Conservation (phyloP, 169 alveolate species). For the Cryptosporidium sp. region DNA sequence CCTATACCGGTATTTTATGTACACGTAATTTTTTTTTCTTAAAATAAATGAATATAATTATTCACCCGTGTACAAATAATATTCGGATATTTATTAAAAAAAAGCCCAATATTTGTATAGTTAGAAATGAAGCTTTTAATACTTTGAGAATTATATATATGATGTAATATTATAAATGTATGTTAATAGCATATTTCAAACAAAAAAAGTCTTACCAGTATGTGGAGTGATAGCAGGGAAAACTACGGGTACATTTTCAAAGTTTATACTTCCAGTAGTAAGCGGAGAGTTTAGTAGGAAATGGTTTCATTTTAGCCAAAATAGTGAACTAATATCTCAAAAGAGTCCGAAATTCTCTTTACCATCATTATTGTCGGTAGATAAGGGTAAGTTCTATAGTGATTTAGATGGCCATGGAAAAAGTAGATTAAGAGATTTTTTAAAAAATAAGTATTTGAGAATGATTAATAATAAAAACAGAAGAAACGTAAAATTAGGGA, state of each 20-base stretch:
- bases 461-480: neutral
- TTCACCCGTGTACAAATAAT: conserved; percentile 20
- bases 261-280: neutral
- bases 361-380: neutral
- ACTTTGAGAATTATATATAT: neutral
- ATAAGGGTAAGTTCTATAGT: neutral
- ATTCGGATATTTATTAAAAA: neutral
- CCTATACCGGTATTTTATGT: neutral
- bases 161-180: neutral
- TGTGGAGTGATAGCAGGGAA: neutral
- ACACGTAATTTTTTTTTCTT: conserved; percentile 15
- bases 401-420: neutral
- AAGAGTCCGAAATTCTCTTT: neutral
- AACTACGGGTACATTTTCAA: neutral
- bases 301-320: neutral
- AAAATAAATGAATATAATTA: neutral
- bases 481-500: conserved; percentile 20
- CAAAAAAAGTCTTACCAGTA: neutral
- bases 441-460: neutral
- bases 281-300: neutral
- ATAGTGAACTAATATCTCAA: neutral
- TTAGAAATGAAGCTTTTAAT: neutral
- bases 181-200: neutral
- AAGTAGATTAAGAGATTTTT: neutral
- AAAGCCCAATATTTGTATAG: neutral